Evolutionary conservation across 2,329 filamentous ascomycete species (phyloP), one percentile per base, ranked within the genome.

Genomic region (Aspergillus sp.): DNA sequence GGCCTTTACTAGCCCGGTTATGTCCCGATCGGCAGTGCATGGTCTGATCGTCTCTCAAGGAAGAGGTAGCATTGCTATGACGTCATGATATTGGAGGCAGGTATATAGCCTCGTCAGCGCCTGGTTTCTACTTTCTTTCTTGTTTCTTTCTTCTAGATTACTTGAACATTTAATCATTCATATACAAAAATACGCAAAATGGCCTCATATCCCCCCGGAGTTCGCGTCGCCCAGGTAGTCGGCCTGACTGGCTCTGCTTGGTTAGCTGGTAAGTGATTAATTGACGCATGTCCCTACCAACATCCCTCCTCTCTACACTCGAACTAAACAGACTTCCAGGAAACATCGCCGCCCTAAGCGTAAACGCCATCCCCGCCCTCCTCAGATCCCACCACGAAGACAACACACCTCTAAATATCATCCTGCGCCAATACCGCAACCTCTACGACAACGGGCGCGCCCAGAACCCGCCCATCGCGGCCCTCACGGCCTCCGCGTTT

Each of bases 171-270:
- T 14, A 14, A 5, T 11, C 42, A 26, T 1, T 36, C 49, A 42
- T 24, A 51, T 54, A 39, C 26, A 20, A 18, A 54, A 18, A 14
- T n/a, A 18, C 16, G 14, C 51, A 49, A 14, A 36, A 71, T 70
- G 65, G 53, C 52, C 42, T 56, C 65, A 16, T 63, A 59, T 50
- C 62, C 69, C 9, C 20, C 65, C 3, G 63, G 62, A 22, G 65
- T 72, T 51, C 66, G 65, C 24, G 22, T 69, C 31, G 71, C 71
- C 16, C 71, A 73, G 49, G 65, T 60, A 7, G 52, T 72, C 7
- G 71, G 70, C 50, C 56, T 72, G 11, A 68, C 64, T 5, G 71
- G 71, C 14, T 67, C 71, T 20, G 67, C 66, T n/a, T 73, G 69
- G 66, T 60, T 73, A 20, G 67, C 69, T 14, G 71, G 71, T 72